These are phyloP conservation scores for Mycocentrospora acerina DNA, from an alignment of 2,329 filamentous ascomycete genomes.

Conservation along the genomic window DNA sequence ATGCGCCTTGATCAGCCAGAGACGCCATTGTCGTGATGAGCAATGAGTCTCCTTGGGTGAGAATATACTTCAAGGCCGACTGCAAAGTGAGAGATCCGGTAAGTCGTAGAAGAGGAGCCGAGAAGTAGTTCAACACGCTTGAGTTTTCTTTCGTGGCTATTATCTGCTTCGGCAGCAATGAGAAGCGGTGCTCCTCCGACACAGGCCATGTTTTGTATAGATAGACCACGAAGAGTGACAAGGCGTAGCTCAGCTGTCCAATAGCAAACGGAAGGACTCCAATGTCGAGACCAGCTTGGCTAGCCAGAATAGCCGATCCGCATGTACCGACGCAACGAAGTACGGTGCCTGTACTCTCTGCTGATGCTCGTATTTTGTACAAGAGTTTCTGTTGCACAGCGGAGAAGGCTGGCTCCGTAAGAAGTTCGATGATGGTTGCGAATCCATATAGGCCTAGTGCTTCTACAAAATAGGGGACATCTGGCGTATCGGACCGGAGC, in stretches of 20 bases:
- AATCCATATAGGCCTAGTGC: conserved; percentile 58
- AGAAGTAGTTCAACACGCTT: conserved; percentile 54
- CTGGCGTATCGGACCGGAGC: conserved; percentile 53
- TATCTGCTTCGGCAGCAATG: conserved; percentile 59
- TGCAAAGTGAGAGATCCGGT: conserved; percentile 84
- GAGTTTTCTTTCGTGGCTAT: conserved; percentile 32
- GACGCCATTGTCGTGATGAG: conserved; percentile 78
- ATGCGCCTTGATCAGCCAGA: conserved; percentile 81
- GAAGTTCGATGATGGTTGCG: conserved; percentile 70
- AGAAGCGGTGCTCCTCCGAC: conserved; percentile 64
- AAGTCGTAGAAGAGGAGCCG: conserved; percentile 68
- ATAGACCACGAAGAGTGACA: conserved; percentile 71
- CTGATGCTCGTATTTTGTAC: conserved; percentile 76
- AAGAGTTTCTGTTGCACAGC: conserved; percentile 79
- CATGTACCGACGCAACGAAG: conserved; percentile 76
- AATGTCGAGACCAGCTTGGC: conserved; percentile 53
- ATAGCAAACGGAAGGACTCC: conserved; percentile 87
- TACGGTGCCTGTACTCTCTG: conserved; percentile 82
- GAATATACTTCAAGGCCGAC: conserved; percentile 84
- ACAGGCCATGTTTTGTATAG: conserved; percentile 60
- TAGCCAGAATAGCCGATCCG: conserved; percentile 65
- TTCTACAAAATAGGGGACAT: conserved; percentile 64
- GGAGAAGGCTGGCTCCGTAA: conserved; percentile 86
- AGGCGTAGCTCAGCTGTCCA: conserved; percentile 78
- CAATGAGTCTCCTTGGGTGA: conserved; percentile 92